phyloP scores from a whole-genome alignment of 2,329 filamentous ascomycete species.

The Fonsecaea monophora region DNA sequence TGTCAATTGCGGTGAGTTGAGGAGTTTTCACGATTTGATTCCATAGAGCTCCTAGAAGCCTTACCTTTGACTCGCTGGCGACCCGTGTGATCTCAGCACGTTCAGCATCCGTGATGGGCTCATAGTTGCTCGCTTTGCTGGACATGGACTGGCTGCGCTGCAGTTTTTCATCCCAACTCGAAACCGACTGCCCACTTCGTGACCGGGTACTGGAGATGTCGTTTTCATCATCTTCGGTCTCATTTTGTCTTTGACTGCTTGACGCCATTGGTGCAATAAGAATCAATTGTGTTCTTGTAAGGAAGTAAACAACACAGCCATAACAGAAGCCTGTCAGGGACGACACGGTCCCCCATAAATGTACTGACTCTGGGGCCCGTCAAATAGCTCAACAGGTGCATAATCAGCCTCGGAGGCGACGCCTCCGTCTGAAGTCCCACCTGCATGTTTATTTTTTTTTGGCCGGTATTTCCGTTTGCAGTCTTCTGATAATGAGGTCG shows the following conservation, averaged over 20 bases:
- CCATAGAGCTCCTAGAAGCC: neutral
- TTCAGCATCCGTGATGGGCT: slow-evolving; percentile 10
- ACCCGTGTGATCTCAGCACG: slow-evolving; percentile 16
- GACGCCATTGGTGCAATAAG: neutral
- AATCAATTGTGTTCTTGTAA: neutral
- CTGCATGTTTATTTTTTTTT: neutral
- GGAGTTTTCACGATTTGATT: neutral
- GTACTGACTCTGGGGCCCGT: neutral
- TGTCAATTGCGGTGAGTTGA: neutral
- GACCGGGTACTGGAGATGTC: neutral
- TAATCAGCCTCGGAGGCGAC: neutral
- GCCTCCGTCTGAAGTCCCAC: neutral
- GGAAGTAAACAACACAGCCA: neutral
- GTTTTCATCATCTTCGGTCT: neutral
- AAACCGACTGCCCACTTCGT: neutral
- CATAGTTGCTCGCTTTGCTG: slow-evolving; percentile 8
- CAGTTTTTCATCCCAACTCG: neutral
- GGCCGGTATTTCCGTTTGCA: neutral
- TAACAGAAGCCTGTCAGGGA: neutral
- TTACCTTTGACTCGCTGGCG: slow-evolving; percentile 12
- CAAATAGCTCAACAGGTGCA: neutral
- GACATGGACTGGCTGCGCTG: slow-evolving; percentile 1
- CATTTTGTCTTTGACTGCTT: neutral
- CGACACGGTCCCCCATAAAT: slow-evolving; percentile 6
- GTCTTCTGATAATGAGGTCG: slow-evolving; percentile 3